Conservation (phyloP, 2,329 filamentous ascomycete species). For the Didymella exigua region DNA sequence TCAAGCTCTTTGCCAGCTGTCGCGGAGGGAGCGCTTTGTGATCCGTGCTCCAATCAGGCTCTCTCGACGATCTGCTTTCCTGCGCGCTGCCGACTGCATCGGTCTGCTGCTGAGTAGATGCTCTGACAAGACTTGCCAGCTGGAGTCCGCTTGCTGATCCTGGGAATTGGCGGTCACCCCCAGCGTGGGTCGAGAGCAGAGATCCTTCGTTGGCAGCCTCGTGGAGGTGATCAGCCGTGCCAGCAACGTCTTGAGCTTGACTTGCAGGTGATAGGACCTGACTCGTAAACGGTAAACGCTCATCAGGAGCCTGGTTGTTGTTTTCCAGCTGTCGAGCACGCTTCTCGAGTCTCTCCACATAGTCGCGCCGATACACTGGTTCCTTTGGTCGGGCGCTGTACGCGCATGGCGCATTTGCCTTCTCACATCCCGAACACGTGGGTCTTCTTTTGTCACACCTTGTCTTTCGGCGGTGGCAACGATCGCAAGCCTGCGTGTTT, state of each 20-base stretch:
- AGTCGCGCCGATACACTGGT: neutral
- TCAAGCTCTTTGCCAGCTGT: too few relatives aligned
- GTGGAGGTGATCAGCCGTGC: neutral
- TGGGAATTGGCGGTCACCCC: neutral
- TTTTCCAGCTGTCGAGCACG: neutral
- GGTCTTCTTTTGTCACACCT: neutral
- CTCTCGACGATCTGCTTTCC: too few relatives aligned
- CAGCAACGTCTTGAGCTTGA: neutral
- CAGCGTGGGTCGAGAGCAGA: neutral
- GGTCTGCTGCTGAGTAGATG: too few relatives aligned
- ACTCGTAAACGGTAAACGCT: neutral
- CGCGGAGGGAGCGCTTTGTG: too few relatives aligned
- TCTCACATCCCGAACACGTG: neutral
- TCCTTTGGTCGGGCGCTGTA: neutral
- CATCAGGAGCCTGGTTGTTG: neutral
- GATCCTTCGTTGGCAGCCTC: neutral
- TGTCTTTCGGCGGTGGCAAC: neutral
- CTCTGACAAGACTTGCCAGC: neutral
- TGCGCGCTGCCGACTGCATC: too few relatives aligned
- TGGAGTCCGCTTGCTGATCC: neutral
- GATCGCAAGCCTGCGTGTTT: neutral
- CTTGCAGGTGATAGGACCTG: neutral
- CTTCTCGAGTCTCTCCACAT: neutral
- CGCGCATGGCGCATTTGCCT: neutral
- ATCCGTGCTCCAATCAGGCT: too few relatives aligned